phyloP scores from a whole-genome alignment of 768 basidiomycete species.

The Naganishia friedmannii region DNA sequence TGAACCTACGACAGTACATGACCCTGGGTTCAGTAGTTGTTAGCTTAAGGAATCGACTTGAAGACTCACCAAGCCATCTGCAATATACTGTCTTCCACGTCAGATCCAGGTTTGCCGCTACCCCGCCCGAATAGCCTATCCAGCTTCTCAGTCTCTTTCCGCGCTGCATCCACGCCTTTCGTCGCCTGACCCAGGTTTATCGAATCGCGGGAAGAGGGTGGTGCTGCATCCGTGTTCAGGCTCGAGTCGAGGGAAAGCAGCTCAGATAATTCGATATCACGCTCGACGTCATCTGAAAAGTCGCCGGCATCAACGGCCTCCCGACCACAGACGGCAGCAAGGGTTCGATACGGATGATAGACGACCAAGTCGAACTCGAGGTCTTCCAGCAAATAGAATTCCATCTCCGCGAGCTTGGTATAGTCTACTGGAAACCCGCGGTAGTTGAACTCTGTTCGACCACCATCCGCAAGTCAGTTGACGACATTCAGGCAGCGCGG shows the following conservation, averaged over 20 bases:
- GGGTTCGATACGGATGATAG: conserved; percentile 91
- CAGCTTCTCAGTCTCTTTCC: conserved; percentile 59
- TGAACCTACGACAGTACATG: conserved; percentile 62
- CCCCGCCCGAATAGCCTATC: conserved; percentile 48
- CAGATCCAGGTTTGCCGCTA: conserved; percentile 46
- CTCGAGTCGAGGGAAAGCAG: too few species aligned
- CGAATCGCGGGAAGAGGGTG: too few species aligned
- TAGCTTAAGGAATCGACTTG: neutral
- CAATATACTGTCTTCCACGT: conserved; percentile 59
- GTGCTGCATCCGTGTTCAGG: too few species aligned
- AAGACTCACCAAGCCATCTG: conserved; percentile 81
- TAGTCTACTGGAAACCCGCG: conserved; percentile 72
- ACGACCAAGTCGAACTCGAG: conserved; percentile 89
- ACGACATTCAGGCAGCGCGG: neutral
- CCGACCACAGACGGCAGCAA: conserved; percentile 71
- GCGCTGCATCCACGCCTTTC: conserved; percentile 33
- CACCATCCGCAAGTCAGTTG: neutral
- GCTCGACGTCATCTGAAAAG: conserved; percentile 41
- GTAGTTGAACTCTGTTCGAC: conserved; percentile 13
- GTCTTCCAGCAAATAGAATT: conserved; percentile 95
- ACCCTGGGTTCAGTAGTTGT: neutral
- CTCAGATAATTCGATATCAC: conserved; percentile 31
- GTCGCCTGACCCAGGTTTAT: too few species aligned
- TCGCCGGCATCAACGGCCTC: conserved; percentile 55
- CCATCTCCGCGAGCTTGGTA: conserved; percentile 94